A percentile compares a stretch with the other conserved stretches of the same genome.
phyloP scores from a whole-genome alignment of 257 asterid species.

The Solanum okadae region DNA sequence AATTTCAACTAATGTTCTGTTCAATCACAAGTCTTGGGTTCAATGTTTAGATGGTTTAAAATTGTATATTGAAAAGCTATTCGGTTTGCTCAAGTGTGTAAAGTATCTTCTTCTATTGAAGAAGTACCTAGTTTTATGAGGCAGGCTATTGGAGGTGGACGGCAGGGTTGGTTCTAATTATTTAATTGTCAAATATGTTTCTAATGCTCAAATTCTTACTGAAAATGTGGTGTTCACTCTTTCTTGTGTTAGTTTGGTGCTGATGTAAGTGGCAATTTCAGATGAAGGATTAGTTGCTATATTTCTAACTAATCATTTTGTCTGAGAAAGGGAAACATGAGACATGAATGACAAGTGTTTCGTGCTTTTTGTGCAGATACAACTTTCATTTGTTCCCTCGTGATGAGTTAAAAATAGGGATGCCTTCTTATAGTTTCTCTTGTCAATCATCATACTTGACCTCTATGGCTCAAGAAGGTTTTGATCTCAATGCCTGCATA shows the following conservation, averaged over 20 bases:
- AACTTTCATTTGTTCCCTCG: slow-evolving; percentile 93
- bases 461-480: slow-evolving; percentile 76
- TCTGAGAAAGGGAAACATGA: not conserved
- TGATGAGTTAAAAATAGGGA: slow-evolving; percentile 73
- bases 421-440: slow-evolving; percentile 82
- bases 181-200: not conserved
- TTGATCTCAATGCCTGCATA: slow-evolving; percentile 92
- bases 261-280: not conserved
- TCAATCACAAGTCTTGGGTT: not conserved
- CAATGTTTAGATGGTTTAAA: not conserved
- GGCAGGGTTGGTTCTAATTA: not conserved
- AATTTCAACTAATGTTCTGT: not conserved
- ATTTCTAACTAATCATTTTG: not conserved
- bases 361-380: slow-evolving; percentile 46
- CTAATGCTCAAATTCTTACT: not conserved
- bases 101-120: not conserved
- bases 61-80: not conserved
- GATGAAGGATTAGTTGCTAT: not conserved
- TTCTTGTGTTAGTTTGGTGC: not conserved
- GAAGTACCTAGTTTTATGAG: not conserved
- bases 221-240: not conserved
- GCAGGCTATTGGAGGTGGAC: not conserved
- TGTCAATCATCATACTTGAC: slow-evolving; percentile 72
- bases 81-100: not conserved
- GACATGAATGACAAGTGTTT: not conserved